Conservation (phyloP, 106 monocot genomes). For the Gastrodia elata region DNA sequence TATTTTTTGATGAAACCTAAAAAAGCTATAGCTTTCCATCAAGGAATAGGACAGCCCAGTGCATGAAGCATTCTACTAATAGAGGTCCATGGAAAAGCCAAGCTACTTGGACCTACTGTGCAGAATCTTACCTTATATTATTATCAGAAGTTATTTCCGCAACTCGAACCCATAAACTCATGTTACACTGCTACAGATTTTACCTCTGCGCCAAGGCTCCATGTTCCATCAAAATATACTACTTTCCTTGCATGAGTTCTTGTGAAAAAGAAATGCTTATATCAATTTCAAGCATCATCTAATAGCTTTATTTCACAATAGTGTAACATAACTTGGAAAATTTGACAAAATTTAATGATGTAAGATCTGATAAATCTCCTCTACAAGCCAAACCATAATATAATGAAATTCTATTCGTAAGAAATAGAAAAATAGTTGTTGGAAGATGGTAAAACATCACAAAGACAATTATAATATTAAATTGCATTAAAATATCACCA, state of each 20-base stretch:
- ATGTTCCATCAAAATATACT: not conserved
- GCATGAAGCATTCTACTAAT: too few species aligned
- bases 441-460: not conserved
- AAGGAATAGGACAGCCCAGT: too few species aligned
- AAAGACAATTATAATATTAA: not conserved
- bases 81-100: too few species aligned
- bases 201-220: too few species aligned
- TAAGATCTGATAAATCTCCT: not conserved
- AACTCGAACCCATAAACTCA: too few species aligned
- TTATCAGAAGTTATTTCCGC: too few species aligned
- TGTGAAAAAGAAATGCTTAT: not conserved
- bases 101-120: too few species aligned
- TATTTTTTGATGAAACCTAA: too few species aligned
- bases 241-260: constrained; percentile 1
- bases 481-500: not conserved
- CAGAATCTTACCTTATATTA: too few species aligned
- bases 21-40: too few species aligned
- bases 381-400: not conserved
- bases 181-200: too few species aligned
- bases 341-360: not conserved
- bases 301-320: not conserved
- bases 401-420: not conserved
- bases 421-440: not conserved
- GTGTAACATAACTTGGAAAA: not conserved
- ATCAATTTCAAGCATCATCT: not conserved